Evolutionary conservation across 208 protist genomes (phyloP).

Genomic region (Leishmania lainsoni): DNA sequence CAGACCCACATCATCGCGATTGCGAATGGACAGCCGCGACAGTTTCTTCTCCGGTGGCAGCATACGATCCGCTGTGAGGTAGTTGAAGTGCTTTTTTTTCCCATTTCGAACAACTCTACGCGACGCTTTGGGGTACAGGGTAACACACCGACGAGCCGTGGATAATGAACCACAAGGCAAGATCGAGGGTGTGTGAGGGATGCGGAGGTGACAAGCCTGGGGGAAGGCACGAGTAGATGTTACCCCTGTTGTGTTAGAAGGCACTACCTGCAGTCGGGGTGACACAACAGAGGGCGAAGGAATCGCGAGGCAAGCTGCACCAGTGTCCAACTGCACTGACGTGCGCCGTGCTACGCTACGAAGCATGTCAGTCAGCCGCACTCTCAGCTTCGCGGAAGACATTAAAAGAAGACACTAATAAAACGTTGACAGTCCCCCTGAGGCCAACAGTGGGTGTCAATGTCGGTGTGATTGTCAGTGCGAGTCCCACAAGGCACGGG

Average conservation of each 20-base stretch:
- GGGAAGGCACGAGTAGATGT: not conserved
- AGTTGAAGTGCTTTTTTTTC: constrained; percentile 78
- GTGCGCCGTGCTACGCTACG: not conserved
- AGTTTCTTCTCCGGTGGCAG: constrained; percentile 10
- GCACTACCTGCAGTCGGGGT: not conserved
- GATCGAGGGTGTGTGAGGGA: not conserved
- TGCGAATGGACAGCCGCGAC: constrained; percentile 26
- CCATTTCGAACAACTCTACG: not conserved
- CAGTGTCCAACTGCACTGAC: not conserved
- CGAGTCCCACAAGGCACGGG: not conserved
- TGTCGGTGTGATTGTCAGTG: not conserved
- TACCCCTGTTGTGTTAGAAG: not conserved
- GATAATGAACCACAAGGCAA: not conserved
- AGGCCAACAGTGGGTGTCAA: not conserved
- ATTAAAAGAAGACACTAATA: not conserved
- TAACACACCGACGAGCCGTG: not conserved
- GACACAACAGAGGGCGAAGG: not conserved
- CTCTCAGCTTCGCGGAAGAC: not conserved
- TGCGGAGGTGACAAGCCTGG: not conserved
- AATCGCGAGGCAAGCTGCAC: not conserved
- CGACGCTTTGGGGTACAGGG: constrained; percentile 1
- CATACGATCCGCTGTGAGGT: constrained; percentile 58
- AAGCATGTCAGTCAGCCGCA: not conserved
- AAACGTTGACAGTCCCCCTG: not conserved
- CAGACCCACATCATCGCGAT: constrained; percentile 53